Percentiles rank a stretch among this genome's conserved stretches.
These are phyloP conservation scores for Corynascus novoguineensis DNA, from an alignment of 495 filamentous ascomycete species.

Conservation along the genomic window DNA sequence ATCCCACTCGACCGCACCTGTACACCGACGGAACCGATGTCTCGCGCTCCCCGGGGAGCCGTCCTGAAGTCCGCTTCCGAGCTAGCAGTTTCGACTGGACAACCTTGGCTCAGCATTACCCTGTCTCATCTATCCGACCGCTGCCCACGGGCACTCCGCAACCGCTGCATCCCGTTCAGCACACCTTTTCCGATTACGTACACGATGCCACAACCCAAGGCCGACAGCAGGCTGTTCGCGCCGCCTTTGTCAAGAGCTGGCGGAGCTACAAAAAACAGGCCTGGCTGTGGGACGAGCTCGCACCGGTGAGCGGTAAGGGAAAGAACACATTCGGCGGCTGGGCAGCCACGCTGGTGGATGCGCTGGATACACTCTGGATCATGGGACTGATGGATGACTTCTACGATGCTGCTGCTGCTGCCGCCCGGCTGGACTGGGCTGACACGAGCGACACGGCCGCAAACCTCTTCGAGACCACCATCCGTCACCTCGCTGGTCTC, in stretches of 20 bases:
- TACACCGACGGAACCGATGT: neutral
- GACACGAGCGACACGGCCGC: slow-evolving; percentile 49
- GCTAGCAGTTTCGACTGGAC: slow-evolving; percentile 50
- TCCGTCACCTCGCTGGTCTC: slow-evolving; percentile 72
- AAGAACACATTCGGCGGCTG: slow-evolving; percentile 77
- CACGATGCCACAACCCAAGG: neutral
- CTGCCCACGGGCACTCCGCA: neutral
- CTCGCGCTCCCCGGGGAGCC: neutral
- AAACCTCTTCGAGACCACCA: slow-evolving; percentile 77
- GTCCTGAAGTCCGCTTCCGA: slow-evolving; percentile 16
- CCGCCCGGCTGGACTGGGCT: slow-evolving; percentile 74
- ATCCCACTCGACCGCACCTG: neutral
- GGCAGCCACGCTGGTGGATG: slow-evolving; percentile 83
- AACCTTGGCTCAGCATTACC: slow-evolving; percentile 53
- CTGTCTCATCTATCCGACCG: slow-evolving; percentile 37
- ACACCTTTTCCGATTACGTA: slow-evolving; percentile 1
- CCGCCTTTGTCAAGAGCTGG: slow-evolving; percentile 65
- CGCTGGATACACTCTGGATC: slow-evolving; percentile 84
- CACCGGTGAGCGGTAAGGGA: slow-evolving; percentile 48
- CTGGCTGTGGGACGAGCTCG: slow-evolving; percentile 71
- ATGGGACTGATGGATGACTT: slow-evolving; percentile 82
- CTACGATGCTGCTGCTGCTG: slow-evolving; percentile 59
- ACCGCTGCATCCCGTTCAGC: neutral
- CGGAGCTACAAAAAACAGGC: slow-evolving; percentile 66
- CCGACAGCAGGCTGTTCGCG: slow-evolving; percentile 43